Conservation (phyloP, 129 eudicot genomes). For the Gnaphalium uliginosum region DNA sequence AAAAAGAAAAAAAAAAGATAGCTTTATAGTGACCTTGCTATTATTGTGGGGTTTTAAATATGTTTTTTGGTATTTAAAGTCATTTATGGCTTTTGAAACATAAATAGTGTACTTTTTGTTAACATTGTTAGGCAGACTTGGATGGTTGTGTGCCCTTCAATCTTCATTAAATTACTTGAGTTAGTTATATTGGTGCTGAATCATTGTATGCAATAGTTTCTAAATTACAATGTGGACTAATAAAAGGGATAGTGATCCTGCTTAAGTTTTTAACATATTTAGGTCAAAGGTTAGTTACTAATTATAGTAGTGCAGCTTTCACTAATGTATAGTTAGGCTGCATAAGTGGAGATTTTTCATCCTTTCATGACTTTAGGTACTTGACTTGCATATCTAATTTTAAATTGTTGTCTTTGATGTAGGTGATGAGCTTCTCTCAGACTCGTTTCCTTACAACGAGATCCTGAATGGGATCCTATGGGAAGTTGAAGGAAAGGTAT, state of each 20-base stretch:
- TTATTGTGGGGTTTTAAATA: neutral
- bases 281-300: neutral
- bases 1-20: neutral
- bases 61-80: neutral
- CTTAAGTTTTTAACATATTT: too few species aligned
- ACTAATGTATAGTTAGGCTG: too few species aligned
- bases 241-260: neutral
- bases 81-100: neutral
- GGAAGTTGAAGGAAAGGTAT: conserved; percentile 76
- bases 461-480: conserved; percentile 55
- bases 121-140: neutral
- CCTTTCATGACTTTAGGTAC: neutral
- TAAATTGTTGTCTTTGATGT: neutral
- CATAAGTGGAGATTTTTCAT: too few species aligned
- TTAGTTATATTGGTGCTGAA: neutral
- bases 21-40: conserved; percentile 2
- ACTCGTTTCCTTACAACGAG: conserved; percentile 63
- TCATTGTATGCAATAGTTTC: neutral
- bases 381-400: neutral
- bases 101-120: neutral
- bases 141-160: neutral
- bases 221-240: neutral
- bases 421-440: conserved; percentile 80
- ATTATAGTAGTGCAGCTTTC: too few species aligned
- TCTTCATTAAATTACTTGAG: too few species aligned